These are phyloP conservation scores for Atkinsonella texensis DNA, from an alignment of 2,329 filamentous ascomycete genomes.

Conservation along the genomic window DNA sequence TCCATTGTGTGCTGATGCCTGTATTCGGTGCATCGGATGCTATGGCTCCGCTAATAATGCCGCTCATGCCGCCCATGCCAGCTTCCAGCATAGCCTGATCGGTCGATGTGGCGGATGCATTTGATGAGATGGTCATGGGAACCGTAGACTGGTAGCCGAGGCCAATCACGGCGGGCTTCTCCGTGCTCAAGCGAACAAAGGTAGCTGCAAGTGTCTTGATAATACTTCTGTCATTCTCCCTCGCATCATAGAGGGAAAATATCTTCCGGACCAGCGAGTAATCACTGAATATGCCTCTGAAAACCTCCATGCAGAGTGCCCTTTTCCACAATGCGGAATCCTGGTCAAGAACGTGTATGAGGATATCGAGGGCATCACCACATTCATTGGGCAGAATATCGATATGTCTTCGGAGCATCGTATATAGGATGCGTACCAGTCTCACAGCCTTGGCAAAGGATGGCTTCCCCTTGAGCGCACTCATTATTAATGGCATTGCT, in stretches of 20 bases:
- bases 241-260: slow-evolving; percentile 66
- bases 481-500: slow-evolving; percentile 74
- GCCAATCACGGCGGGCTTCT: slow-evolving; percentile 81
- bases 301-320: slow-evolving; percentile 81
- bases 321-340: slow-evolving; percentile 79
- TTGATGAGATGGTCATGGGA: slow-evolving; percentile 48
- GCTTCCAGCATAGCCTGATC: slow-evolving; percentile 87
- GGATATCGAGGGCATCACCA: slow-evolving; percentile 65
- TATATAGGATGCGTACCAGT: slow-evolving; percentile 70
- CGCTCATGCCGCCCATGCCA: slow-evolving; percentile 74
- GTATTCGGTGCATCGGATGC: slow-evolving; percentile 54
- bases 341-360: slow-evolving; percentile 80
- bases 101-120: slow-evolving; percentile 44
- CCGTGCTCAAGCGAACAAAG: slow-evolving; percentile 85
- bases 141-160: slow-evolving; percentile 80
- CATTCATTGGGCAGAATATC: slow-evolving; percentile 65
- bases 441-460: slow-evolving; percentile 75
- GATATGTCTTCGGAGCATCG: slow-evolving; percentile 69
- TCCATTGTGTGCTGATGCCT: slow-evolving; percentile 88
- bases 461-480: slow-evolving; percentile 63
- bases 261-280: slow-evolving; percentile 66
- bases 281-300: slow-evolving; percentile 75
- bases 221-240: slow-evolving; percentile 60
- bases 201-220: slow-evolving; percentile 73
- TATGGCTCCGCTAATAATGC: slow-evolving; percentile 68